Conservation (phyloP, 1,284 basidiomycete genomes). For the Pseudozyma tsukubaensis region DNA sequence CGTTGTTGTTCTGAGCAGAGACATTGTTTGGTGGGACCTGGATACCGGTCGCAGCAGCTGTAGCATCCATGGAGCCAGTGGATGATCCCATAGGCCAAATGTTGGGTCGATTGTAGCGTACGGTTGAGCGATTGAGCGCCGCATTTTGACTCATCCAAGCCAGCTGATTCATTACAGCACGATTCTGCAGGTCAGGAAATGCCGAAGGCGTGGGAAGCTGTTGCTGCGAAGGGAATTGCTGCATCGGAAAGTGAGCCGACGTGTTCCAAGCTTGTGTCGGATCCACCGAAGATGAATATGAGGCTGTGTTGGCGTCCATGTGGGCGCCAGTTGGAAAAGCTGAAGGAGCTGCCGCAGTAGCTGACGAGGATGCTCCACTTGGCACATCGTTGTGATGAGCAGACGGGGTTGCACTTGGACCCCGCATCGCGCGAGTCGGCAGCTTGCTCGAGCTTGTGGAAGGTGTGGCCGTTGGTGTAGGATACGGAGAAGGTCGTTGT, state of each 20-base stretch:
- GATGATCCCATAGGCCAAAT: slow-evolving; percentile 33
- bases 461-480: slow-evolving; percentile 3
- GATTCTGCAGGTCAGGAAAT: slow-evolving; percentile 23
- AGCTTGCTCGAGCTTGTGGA: slow-evolving; percentile 11
- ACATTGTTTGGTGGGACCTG: slow-evolving; percentile 9
- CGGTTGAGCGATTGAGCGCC: slow-evolving; percentile 22
- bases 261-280: slow-evolving; percentile 21
- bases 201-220: slow-evolving; percentile 10
- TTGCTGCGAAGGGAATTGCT: slow-evolving; percentile 21
- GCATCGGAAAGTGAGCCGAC: slow-evolving; percentile 33
- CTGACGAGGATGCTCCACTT: too few species aligned
- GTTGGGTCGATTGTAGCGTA: slow-evolving; percentile 42
- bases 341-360: slow-evolving; percentile 11
- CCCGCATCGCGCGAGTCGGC: slow-evolving; percentile 13
- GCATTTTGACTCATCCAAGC: slow-evolving; percentile 37
- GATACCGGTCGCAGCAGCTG: slow-evolving; percentile 2
- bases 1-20: slow-evolving; percentile 11
- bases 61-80: slow-evolving; percentile 1
- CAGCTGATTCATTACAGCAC: slow-evolving; percentile 23
- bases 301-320: neutral
- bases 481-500: slow-evolving; percentile 23
- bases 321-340: slow-evolving; percentile 9
- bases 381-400: slow-evolving; percentile 7
- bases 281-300: slow-evolving; percentile 16
- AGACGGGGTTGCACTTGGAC: slow-evolving; percentile 7